Evolutionary conservation across 2,329 filamentous ascomycete species (phyloP).

Genomic region (Stachybotrys echinatus): DNA sequence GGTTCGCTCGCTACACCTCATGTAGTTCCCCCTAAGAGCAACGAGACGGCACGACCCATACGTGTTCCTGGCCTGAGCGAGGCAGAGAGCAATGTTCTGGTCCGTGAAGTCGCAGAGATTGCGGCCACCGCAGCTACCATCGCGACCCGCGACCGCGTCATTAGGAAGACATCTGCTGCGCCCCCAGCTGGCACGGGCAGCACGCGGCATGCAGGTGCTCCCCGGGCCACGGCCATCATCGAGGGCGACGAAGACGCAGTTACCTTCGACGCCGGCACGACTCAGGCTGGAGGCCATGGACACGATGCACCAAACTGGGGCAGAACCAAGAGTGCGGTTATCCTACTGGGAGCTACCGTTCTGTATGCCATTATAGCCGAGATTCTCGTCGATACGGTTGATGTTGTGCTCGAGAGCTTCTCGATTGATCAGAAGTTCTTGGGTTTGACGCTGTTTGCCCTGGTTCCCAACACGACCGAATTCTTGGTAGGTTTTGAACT

Average conservation of each 20-base stretch:
- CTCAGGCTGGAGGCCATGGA: slow-evolving; percentile 40
- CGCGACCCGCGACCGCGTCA: slow-evolving; percentile 66
- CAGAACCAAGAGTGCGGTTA: slow-evolving; percentile 80
- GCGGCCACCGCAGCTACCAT: slow-evolving; percentile 86
- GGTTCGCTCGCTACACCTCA: slow-evolving; percentile 54
- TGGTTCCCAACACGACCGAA: slow-evolving; percentile 97
- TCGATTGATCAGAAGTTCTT: slow-evolving; percentile 96
- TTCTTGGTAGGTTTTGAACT: slow-evolving; percentile 64
- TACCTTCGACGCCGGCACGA: slow-evolving; percentile 21
- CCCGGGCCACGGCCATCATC: slow-evolving; percentile 30
- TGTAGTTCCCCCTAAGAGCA: slow-evolving; percentile 67
- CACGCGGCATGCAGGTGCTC: slow-evolving; percentile 3
- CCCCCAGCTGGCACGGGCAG: slow-evolving; percentile 26
- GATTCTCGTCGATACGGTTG: slow-evolving; percentile 93
- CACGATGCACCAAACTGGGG: slow-evolving; percentile 99
- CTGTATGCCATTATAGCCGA: slow-evolving; percentile 97
- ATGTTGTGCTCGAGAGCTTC: slow-evolving; percentile 87
- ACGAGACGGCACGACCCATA: slow-evolving; percentile 35
- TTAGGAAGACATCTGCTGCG: slow-evolving; percentile 27
- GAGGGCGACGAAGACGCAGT: slow-evolving; percentile 41
- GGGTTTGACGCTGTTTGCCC: slow-evolving; percentile 90
- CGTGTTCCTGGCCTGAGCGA: slow-evolving; percentile 68
- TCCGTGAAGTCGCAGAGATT: slow-evolving; percentile 87
- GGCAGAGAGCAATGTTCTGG: slow-evolving; percentile 74
- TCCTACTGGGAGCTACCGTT: slow-evolving; percentile 82